phyloP scores from a whole-genome alignment of 345 rosid genomes.

The Ailanthus altissimus region DNA sequence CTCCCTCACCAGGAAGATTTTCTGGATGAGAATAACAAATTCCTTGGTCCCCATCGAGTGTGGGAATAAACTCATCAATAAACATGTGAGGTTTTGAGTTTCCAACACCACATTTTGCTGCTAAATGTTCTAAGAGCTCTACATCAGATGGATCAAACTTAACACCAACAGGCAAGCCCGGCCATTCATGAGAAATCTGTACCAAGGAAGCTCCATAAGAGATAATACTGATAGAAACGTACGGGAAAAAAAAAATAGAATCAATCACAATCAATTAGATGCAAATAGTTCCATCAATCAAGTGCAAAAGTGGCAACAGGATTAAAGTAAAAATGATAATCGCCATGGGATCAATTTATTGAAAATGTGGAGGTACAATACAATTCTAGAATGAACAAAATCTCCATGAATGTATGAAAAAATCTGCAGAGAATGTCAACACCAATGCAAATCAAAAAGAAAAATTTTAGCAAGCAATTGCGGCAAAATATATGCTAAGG shows the following conservation, averaged over 20 bases:
- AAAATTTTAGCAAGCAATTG: not conserved
- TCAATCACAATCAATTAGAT: conserved; percentile 1
- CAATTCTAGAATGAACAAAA: not conserved
- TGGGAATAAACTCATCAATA: conserved; percentile 69
- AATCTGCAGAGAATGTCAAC: not conserved
- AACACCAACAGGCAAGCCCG: conserved; percentile 89
- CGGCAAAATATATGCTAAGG: not conserved
- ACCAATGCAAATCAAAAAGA: not conserved
- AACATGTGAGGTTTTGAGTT: conserved; percentile 50
- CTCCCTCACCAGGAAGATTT: conserved; percentile 78
- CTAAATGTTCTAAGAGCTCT: conserved; percentile 69
- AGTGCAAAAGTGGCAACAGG: not conserved
- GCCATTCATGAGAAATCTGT: conserved; percentile 75
- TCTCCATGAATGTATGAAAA: not conserved
- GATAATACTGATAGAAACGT: not conserved
- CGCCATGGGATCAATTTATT: not conserved
- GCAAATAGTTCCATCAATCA: not conserved
- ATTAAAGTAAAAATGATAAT: not conserved
- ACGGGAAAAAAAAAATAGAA: conserved; percentile 3
- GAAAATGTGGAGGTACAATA: not conserved
- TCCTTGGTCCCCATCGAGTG: conserved; percentile 64
- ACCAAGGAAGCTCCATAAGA: conserved; percentile 14
- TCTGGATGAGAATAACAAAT: conserved; percentile 90
- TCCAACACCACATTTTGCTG: conserved; percentile 72
- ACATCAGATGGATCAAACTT: conserved; percentile 93